A percentile compares a stretch with the other conserved stretches of the same genome.
Conservation (phyloP, 169 alveolate genomes). For the Plasmodium knowlesi region DNA sequence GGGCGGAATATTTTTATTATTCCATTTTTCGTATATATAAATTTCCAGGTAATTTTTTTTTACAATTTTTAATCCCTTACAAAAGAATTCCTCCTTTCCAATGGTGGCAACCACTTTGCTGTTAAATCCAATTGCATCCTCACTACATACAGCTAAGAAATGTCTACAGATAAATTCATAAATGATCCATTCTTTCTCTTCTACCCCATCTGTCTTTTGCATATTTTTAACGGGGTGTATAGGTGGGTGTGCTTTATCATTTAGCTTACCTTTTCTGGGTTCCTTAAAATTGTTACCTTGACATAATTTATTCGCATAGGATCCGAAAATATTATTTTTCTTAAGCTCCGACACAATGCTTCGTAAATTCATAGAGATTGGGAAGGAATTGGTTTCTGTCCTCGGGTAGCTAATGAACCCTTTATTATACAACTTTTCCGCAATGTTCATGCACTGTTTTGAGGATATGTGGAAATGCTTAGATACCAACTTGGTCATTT, state of each 20-base stretch:
- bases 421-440: slow-evolving; percentile 95
- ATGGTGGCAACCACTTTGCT: slow-evolving; percentile 76
- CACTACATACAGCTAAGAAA: slow-evolving; percentile 89
- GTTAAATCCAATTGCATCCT: slow-evolving; percentile 86
- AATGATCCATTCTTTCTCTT: slow-evolving; percentile 83
- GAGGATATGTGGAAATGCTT: slow-evolving; percentile 89
- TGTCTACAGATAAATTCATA: slow-evolving; percentile 87
- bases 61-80: slow-evolving; percentile 70
- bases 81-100: slow-evolving; percentile 55
- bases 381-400: slow-evolving; percentile 98
- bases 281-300: slow-evolving; percentile 57
- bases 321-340: slow-evolving; percentile 91
- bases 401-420: slow-evolving; percentile 98
- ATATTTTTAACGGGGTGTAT: slow-evolving; percentile 98
- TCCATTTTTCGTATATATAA: slow-evolving; percentile 74
- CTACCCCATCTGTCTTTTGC: slow-evolving; percentile 81
- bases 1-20: slow-evolving; percentile 50
- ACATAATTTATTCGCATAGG: slow-evolving; percentile 87
- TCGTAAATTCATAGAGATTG: slow-evolving; percentile 90
- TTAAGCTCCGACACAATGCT: slow-evolving; percentile 84
- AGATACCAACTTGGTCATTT: slow-evolving; percentile 93
- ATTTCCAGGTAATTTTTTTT: slow-evolving; percentile 66
- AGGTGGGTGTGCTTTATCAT: slow-evolving; percentile 99
- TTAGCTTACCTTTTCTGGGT: slow-evolving; percentile 92
- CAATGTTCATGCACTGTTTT: slow-evolving; percentile 94